A percentile compares a stretch with the other conserved stretches of the same genome.
Conservation (phyloP, 768 basidiomycete genomes). For the Harrya chromipes region DNA sequence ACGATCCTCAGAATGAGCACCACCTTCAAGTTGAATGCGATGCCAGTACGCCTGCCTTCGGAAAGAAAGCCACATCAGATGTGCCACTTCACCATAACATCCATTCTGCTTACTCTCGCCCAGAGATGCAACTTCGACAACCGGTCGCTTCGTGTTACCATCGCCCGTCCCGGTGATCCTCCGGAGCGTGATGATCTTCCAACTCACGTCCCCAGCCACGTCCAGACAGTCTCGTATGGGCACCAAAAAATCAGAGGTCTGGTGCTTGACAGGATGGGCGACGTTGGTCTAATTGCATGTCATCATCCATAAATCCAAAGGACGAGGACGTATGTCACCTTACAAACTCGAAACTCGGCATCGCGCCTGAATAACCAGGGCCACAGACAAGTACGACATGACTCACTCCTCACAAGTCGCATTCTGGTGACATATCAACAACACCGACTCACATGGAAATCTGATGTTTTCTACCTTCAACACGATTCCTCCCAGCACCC, state of each 20-base stretch:
- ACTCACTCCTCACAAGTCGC: constrained; percentile 11
- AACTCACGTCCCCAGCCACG: constrained; percentile 5
- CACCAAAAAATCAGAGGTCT: constrained; percentile 10
- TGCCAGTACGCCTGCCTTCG: neutral
- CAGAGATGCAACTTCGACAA: neutral
- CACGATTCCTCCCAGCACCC: neutral
- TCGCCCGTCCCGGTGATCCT: constrained; percentile 10
- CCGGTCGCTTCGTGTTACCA: neutral
- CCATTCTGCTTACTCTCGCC: neutral
- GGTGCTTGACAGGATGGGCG: constrained; percentile 2
- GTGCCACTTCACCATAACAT: neutral
- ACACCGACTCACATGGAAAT: neutral
- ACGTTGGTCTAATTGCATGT: constrained; percentile 2
- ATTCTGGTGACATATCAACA: constrained; percentile 6
- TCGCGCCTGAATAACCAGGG: neutral
- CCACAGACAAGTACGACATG: too few relatives aligned
- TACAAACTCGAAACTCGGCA: constrained; percentile 12
- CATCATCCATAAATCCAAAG: neutral
- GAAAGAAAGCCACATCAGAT: neutral
- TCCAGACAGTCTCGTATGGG: neutral
- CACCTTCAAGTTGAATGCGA: constrained; percentile 10
- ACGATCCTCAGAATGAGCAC: neutral
- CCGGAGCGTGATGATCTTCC: constrained; percentile 7
- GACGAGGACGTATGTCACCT: neutral
- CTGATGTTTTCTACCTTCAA: constrained; percentile 6